phyloP scores from a whole-genome alignment of 352 stramenopile species.

The Phytopythium mirpurense region DNA sequence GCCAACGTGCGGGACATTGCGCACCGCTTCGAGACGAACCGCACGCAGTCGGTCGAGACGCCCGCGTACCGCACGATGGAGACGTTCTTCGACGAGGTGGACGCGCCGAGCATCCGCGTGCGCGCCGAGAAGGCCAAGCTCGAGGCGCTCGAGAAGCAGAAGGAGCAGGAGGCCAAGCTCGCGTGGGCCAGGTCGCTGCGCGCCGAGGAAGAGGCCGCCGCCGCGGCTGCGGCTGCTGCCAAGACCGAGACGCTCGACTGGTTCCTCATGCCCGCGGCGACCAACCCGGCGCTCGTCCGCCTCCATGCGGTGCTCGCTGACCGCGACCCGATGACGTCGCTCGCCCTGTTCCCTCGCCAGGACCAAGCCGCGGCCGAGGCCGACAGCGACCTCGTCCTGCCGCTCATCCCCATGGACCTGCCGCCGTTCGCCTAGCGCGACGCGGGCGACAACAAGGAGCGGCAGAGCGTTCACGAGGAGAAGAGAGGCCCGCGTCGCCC shows the following conservation, averaged over 20 bases:
- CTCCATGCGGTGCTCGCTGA: constrained; percentile 29
- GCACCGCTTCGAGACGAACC: constrained; percentile 60
- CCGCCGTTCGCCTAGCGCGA: constrained; percentile 1
- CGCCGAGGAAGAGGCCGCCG: constrained; percentile 9
- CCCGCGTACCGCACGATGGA: constrained; percentile 18
- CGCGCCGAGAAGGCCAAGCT: constrained; percentile 37
- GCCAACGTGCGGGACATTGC: constrained; percentile 41
- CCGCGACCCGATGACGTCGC: constrained; percentile 28
- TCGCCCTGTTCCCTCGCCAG: constrained; percentile 24
- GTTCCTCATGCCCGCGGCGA: constrained; percentile 22
- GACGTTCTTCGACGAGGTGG: constrained; percentile 30
- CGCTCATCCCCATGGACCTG: constrained; percentile 5
- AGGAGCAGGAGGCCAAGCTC: constrained; percentile 25
- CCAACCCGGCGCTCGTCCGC: constrained; percentile 27
- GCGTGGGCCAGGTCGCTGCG: constrained; percentile 11
- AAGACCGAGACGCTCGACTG: constrained; percentile 26
- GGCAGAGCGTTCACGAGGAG: too few relatives aligned
- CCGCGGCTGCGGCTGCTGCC: constrained; percentile 2
- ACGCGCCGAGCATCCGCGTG: constrained; percentile 28
- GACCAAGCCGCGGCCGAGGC: neutral
- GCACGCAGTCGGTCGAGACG: constrained; percentile 35
- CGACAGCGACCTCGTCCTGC: constrained; percentile 1
- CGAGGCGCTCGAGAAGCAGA: constrained; percentile 28
- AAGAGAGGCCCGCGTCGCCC: neutral
- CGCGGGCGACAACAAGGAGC: too few relatives aligned